Base-by-base conservation (phyloP, 257 asterid species). In the Knoxia roxburghii region DNA sequence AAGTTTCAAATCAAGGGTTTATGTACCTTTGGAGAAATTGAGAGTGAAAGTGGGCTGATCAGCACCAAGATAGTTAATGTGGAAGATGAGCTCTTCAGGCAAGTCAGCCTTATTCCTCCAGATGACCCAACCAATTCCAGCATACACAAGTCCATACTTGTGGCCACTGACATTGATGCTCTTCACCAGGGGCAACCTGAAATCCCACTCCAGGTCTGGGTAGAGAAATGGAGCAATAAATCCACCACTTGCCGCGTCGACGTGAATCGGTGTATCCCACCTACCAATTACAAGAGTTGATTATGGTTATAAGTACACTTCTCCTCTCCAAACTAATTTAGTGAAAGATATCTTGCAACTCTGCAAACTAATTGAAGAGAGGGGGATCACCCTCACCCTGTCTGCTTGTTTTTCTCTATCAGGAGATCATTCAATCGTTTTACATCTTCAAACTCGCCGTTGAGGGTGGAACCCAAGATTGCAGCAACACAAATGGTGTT, bases 21-120 rank as follows among this genome's bases (percentile, higher is more conserved):
- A n/a, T n/a, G 40, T 81, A 87, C 97, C 97, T 79, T 91, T 91
- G 24, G 96, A 91, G 73, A 91, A 91, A 75, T 91, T 91, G 87
- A 91, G 96, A 3, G 97, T 91, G 83, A 91, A 91, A 64, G 97
- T 91, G 60, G 97, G 97, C 69, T 91, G 97, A 79, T 91, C 97
- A 74, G 97, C 88, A 10, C 97, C 97, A 55, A 91, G 97, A 69
- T 91, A 91, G 78, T 91, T 91, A 26, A 91, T 91, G 72, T 91
- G 97, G 57, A 90, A 91, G 30, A 91, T 86, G 56, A 91, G 93
- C 65, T 91, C 97, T 0, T 91, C 96, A 35, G 97, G 96, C 27
- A 91, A 76, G 72, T 88, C 93, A 6, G 68, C 87, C 65, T 90
- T 88, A 81, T 35, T 90, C 75, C 96, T 90, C 97, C 97, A 91